phyloP scores from a whole-genome alignment of 176 grass and related monocot genomes.

The Leersia perrieri region DNA sequence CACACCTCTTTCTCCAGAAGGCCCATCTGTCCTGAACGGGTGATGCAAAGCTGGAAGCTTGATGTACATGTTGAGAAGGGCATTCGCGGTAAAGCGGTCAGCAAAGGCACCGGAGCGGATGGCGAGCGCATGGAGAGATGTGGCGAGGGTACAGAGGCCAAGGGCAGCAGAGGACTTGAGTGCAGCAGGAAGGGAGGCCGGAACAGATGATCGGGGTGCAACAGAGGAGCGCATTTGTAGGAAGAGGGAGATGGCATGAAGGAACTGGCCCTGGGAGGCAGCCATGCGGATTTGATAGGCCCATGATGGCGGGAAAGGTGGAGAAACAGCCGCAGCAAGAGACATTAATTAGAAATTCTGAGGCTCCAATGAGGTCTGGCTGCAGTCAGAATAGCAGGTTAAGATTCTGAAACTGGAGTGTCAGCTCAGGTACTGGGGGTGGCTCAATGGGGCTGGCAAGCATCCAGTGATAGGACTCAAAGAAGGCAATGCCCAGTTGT shows the following conservation, averaged over 20 bases:
- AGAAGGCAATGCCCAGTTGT: background rate
- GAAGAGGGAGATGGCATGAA: constrained; percentile 50
- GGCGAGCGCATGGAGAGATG: constrained; percentile 57
- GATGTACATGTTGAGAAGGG: constrained; percentile 71
- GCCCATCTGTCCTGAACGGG: background rate
- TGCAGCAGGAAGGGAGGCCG: constrained; percentile 48
- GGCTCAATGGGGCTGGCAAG: background rate
- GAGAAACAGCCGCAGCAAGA: constrained; percentile 5
- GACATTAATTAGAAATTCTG: background rate
- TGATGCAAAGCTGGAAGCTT: constrained; percentile 18
- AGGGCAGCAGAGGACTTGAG: constrained; percentile 61
- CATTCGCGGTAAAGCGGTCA: constrained; percentile 56
- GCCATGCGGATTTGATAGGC: constrained; percentile 46
- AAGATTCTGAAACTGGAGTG: background rate
- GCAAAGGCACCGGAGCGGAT: constrained; percentile 53
- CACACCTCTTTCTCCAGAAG: background rate
- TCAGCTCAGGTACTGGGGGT: background rate
- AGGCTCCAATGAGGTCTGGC: background rate
- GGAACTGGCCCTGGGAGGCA: constrained; percentile 46
- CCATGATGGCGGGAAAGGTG: constrained; percentile 34
- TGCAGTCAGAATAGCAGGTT: background rate
- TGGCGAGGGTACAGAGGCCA: constrained; percentile 34
- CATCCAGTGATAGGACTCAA: background rate
- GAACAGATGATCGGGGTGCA: constrained; percentile 18
- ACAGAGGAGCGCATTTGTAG: constrained; percentile 40